Percentiles rank a stretch among this genome's conserved stretches.
Evolutionary conservation across 345 rosid species (phyloP).

Genomic region (Eucalyptus victrix): DNA sequence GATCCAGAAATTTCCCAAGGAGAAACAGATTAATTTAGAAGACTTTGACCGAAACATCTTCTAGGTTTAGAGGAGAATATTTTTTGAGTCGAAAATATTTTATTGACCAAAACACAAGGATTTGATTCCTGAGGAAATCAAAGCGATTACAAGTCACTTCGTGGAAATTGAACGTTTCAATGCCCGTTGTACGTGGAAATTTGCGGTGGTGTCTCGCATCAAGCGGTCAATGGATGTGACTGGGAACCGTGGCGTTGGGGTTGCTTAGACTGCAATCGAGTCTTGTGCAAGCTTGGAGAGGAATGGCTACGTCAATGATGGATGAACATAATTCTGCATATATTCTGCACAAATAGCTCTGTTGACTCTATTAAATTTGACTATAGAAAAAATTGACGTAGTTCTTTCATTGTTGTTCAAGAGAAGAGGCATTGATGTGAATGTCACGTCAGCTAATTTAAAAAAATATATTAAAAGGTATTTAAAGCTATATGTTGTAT

Average conservation of each 20-base stretch:
- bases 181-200: neutral
- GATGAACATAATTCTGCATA: no score
- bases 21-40: neutral
- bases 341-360: no score
- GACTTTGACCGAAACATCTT: neutral
- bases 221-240: accelerated
- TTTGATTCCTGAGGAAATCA: neutral
- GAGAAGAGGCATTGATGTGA: accelerated
- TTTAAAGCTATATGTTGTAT: no score
- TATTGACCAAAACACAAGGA: no score
- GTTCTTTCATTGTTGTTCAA: accelerated
- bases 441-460: neutral
- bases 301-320: neutral
- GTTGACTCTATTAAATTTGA: no score
- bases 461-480: no score
- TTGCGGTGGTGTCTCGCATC: neutral
- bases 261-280: no score
- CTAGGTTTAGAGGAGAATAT: neutral
- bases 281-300: neutral
- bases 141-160: neutral
- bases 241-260: neutral
- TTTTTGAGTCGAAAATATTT: no score
- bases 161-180: neutral
- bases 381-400: accelerated
- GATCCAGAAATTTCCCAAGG: neutral